Conservation (phyloP, 257 asterid species). For the Lantana camara region DNA sequence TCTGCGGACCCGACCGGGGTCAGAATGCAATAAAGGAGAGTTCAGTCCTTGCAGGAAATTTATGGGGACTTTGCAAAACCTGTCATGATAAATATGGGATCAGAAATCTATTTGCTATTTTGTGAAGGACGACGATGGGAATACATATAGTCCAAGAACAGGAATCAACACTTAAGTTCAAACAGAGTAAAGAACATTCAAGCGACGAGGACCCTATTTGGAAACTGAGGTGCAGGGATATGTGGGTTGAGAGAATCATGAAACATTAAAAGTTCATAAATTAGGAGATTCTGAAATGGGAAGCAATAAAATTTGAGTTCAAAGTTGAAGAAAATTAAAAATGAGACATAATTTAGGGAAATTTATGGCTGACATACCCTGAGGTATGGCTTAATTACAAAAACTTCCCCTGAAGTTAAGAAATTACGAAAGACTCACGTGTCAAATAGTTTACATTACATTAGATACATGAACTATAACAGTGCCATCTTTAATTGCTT, state of each 20-base stretch:
- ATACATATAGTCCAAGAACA: not conserved
- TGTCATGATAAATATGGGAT: slow-evolving; percentile 15
- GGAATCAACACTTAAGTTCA: not conserved
- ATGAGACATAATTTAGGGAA: too few relatives aligned
- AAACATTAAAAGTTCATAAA: not conserved
- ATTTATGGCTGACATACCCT: too few relatives aligned
- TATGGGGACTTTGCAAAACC: slow-evolving; percentile 8
- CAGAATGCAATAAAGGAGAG: slow-evolving; percentile 19
- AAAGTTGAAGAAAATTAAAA: not conserved
- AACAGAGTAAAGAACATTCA: slow-evolving; percentile 14
- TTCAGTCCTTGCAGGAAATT: not conserved
- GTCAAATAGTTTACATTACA: too few relatives aligned
- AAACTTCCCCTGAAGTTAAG: too few relatives aligned
- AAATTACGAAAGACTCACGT: too few relatives aligned
- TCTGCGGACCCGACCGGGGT: not conserved
- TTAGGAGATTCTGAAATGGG: not conserved
- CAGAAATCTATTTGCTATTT: slow-evolving; percentile 19
- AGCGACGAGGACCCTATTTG: not conserved
- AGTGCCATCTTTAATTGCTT: too few relatives aligned
- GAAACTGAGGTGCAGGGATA: not conserved
- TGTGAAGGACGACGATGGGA: slow-evolving; percentile 21
- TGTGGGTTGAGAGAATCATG: not conserved
- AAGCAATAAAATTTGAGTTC: not conserved
- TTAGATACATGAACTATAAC: too few relatives aligned
- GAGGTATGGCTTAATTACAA: too few relatives aligned